Percentiles rank a stretch among this genome's conserved stretches.
Evolutionary conservation across 257 asterid species (phyloP).

Genomic region (Ilex aquifolium): DNA sequence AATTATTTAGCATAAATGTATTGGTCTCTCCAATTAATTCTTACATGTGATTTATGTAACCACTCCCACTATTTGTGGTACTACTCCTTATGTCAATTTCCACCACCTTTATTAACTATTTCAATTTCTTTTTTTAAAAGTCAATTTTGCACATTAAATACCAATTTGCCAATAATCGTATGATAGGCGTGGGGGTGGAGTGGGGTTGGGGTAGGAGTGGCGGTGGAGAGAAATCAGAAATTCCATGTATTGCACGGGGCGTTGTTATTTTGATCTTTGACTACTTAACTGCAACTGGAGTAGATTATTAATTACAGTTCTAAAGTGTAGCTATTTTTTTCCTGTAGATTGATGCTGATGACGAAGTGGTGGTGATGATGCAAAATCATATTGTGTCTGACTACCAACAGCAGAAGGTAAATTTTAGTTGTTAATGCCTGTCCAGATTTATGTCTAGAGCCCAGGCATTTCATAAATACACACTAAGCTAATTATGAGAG

Average conservation of each 20-base stretch:
- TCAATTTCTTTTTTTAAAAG: no score
- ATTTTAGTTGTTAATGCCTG: not conserved
- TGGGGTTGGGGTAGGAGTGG: not conserved
- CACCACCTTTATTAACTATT: no score
- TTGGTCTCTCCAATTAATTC: no score
- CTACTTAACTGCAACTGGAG: no score
- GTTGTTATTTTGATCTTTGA: no score
- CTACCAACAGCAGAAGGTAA: conserved; percentile 77
- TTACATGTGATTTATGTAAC: no score
- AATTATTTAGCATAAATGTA: no score
- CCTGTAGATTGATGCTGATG: conserved; percentile 64
- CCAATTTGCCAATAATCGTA: no score
- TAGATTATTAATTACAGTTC: not conserved
- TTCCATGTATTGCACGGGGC: no score
- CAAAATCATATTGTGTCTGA: conserved; percentile 60
- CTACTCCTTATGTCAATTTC: no score
- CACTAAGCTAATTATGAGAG: not conserved
- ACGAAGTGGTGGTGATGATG: conserved; percentile 58
- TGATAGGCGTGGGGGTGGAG: not conserved
- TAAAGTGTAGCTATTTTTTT: conserved; percentile 3
- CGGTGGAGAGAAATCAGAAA: not conserved
- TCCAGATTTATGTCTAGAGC: not conserved
- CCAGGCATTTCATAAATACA: not conserved
- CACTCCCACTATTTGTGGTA: no score
- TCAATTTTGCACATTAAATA: no score